phyloP scores from a whole-genome alignment of 768 basidiomycete genomes.

The Rhizopogon roseolus region DNA sequence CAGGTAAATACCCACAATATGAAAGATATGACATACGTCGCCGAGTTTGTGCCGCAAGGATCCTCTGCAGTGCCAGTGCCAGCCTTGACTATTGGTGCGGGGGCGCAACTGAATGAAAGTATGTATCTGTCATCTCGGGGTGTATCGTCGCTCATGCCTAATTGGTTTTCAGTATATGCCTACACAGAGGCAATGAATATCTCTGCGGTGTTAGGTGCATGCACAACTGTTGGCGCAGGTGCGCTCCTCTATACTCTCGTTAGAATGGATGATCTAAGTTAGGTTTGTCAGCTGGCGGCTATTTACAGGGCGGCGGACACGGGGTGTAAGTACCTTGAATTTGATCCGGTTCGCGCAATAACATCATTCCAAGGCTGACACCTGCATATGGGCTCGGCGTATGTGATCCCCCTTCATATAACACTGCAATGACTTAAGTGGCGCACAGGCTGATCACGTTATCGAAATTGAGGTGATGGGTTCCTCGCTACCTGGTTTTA shows the following conservation, averaged over 20 bases:
- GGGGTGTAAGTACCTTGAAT: conserved; percentile 16
- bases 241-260: background rate
- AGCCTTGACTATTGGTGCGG: conserved; percentile 15
- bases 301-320: conserved; percentile 46
- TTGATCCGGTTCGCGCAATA: background rate
- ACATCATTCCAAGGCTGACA: conserved; percentile 19
- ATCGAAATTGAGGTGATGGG: conserved; percentile 33
- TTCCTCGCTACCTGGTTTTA: background rate
- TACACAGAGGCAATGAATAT: conserved; percentile 11
- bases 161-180: conserved; percentile 9
- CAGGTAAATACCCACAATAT: conserved; percentile 18
- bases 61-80: conserved; percentile 9
- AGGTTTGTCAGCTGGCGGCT: conserved; percentile 36
- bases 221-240: conserved; percentile 17
- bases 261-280: background rate
- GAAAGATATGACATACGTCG: conserved; percentile 8
- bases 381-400: conserved; percentile 40
- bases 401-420: background rate
- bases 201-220: conserved; percentile 13
- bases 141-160: background rate
- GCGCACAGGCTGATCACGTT: conserved; percentile 38
- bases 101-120: conserved; percentile 11
- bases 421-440: background rate
- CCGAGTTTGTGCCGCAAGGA: conserved; percentile 16
- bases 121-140: background rate